A percentile compares a stretch with the other conserved stretches of the same genome.
Conservation (phyloP, 2,329 filamentous ascomycete species). For the Paecilomyces dactylethromorphus region DNA sequence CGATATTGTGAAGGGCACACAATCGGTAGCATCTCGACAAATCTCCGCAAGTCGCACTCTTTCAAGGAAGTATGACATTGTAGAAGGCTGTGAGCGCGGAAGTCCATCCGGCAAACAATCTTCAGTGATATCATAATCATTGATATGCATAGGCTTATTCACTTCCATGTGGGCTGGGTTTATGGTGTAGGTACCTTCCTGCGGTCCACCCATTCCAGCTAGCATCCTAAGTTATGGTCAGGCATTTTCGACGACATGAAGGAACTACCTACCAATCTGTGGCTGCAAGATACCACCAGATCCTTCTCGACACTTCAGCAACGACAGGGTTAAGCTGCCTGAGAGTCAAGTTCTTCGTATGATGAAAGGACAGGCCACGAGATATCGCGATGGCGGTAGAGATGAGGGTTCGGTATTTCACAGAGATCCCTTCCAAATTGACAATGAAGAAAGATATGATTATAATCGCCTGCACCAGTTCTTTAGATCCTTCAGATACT, state of each 20-base stretch:
- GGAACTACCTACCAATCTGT: conserved; percentile 27
- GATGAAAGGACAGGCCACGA: too few relatives aligned
- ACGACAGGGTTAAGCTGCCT: conserved; percentile 17
- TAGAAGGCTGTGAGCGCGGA: conserved; percentile 22
- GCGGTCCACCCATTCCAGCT: conserved; percentile 14
- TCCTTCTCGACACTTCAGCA: conserved; percentile 30
- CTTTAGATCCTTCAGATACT: conserved; percentile 22
- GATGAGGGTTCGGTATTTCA: too few relatives aligned
- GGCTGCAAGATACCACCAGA: conserved; percentile 36
- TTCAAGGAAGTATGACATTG: conserved; percentile 34
- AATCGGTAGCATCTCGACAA: conserved; percentile 31
- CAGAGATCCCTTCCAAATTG: too few relatives aligned
- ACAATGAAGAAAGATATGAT: conserved; percentile 23
- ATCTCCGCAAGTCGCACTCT: conserved; percentile 28
- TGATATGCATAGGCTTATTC: conserved; percentile 27
- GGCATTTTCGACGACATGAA: too few relatives aligned
- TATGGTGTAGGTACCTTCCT: conserved; percentile 31
- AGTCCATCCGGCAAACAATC: conserved; percentile 12
- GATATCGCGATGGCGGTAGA: too few relatives aligned
- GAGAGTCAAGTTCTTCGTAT: conserved; percentile 3
- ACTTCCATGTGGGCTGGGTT: conserved; percentile 33
- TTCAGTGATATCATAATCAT: conserved; percentile 29
- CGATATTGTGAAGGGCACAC: conserved; percentile 15
- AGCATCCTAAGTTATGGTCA: too few relatives aligned
- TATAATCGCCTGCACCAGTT: conserved; percentile 25